Evolutionary conservation across 75 land plant species (phyloP).

Genomic region (Chamaecyparis obtusa): DNA sequence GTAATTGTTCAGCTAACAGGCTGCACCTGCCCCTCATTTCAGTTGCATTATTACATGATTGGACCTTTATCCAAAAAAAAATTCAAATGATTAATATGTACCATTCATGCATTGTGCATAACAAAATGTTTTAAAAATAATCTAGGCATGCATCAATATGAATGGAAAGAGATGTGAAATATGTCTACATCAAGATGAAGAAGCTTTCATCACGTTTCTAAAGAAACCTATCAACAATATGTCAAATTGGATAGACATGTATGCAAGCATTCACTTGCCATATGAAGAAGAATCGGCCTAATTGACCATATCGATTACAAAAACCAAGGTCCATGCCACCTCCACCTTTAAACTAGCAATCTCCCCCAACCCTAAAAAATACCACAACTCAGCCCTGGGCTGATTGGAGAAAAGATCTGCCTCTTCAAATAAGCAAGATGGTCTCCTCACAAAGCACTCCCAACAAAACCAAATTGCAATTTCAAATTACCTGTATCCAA

Average conservation of each 20-base stretch:
- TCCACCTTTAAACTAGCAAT: too few relatives aligned
- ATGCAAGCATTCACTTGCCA: background rate
- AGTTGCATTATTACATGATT: constrained; percentile 34
- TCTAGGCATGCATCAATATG: background rate
- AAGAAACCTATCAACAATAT: background rate
- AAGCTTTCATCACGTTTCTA: background rate
- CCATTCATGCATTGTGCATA: background rate
- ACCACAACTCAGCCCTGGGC: too few relatives aligned
- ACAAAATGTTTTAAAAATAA: background rate
- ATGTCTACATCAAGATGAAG: background rate
- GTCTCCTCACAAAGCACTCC: too few relatives aligned
- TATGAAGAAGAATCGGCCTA: background rate
- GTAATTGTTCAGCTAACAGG: constrained; percentile 30
- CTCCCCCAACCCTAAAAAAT: too few relatives aligned
- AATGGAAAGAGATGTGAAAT: background rate
- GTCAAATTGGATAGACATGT: background rate
- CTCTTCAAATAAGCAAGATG: too few relatives aligned
- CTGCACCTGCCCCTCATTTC: constrained; percentile 24
- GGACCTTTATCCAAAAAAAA: constrained; percentile 20
- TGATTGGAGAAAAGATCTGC: too few relatives aligned
- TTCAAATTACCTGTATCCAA: too few relatives aligned
- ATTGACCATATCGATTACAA: too few relatives aligned
- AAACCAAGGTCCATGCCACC: too few relatives aligned
- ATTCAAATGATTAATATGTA: background rate
- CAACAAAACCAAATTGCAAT: too few relatives aligned